A percentile compares a stretch with the other conserved stretches of the same genome.
Conservation (phyloP, 1,139 yeast genomes). For the Saccharomycopsis crataegensis region DNA sequence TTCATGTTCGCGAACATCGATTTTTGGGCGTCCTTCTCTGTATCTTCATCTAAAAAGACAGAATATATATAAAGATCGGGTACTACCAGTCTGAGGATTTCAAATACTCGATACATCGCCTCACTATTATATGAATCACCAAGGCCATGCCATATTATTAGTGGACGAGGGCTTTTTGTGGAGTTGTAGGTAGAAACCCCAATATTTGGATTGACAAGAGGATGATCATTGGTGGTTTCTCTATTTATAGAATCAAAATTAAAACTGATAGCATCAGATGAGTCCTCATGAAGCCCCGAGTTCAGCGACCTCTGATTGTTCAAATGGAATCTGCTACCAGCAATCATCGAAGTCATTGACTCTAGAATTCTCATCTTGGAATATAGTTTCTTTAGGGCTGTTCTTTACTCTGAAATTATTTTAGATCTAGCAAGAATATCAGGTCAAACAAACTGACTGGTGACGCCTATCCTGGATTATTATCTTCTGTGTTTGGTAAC, state of each 20-base stretch:
- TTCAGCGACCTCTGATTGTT: not conserved
- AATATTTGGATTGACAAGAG: not conserved
- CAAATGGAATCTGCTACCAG: not conserved
- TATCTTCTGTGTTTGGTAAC: too few relatives aligned
- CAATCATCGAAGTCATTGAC: not conserved
- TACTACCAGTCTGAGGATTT: conserved; percentile 35
- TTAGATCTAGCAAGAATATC: too few relatives aligned
- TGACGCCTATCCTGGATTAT: too few relatives aligned
- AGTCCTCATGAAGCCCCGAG: not conserved
- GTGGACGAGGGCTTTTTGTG: conserved; percentile 31
- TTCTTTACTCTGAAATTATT: too few relatives aligned
- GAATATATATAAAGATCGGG: conserved; percentile 52
- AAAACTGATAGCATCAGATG: not conserved
- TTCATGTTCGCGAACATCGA: conserved; percentile 58
- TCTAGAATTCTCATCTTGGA: conserved; percentile 5
- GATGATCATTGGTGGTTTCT: not conserved
- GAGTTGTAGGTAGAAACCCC: not conserved
- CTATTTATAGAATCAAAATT: too few relatives aligned
- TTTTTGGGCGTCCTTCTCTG: conserved; percentile 43
- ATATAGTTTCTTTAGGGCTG: too few relatives aligned
- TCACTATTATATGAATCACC: conserved; percentile 68
- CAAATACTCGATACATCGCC: conserved; percentile 44
- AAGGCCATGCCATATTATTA: conserved; percentile 80
- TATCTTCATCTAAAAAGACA: conserved; percentile 42
- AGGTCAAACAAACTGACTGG: too few relatives aligned